Evolutionary conservation across 2,329 filamentous ascomycete genomes (phyloP), one percentile per base, ranked within the genome.

Genomic region (Hortaea werneckii): DNA sequence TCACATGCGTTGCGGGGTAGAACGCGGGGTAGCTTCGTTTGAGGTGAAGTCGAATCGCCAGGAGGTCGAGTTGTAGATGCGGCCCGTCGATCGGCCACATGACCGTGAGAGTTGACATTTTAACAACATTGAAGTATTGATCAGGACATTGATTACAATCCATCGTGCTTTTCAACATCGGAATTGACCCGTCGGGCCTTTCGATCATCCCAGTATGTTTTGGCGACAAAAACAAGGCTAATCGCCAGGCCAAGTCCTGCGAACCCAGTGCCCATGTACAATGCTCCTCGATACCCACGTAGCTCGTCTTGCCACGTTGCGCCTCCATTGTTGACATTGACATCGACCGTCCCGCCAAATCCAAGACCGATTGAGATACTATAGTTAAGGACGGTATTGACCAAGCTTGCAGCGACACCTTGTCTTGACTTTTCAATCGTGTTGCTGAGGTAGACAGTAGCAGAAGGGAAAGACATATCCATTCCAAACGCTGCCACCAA

Each of bases 401-500:
- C 76, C 5, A 85, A 59, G 12, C 72, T 77, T 0, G 72, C 73
- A 2, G 72, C 72, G 11, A 76, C 65, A 5, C 74, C 74, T 51
- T 77, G 74, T 43, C 73, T 67, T 43, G 72, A 61, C 29, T 65
- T 63, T 7, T 61, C 53, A 28, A 74, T 65, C 2, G 65, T 65
- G 51, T 82, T 74, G 29, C 73, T 77, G 6, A 85, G 65, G 29
- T 83, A 71, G 9, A 83, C 58, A 0, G 73, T 81, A 0, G 76
- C 78, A 0, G 79, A 75, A 0, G 81, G 80, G 53, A 82, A 82
- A 2, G 71, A 77, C 71, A 83, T 82, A 58, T 85, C 79, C 74
- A 83, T 80, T 2, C 79, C 78, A 54, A 56, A 60, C 6, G 51
- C 48, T 12, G 49, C 51, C 40, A 84, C 56, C 3, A 83, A 26